phyloP scores from a whole-genome alignment of 306 rosid species.

The Pterocarpus santalinus region DNA sequence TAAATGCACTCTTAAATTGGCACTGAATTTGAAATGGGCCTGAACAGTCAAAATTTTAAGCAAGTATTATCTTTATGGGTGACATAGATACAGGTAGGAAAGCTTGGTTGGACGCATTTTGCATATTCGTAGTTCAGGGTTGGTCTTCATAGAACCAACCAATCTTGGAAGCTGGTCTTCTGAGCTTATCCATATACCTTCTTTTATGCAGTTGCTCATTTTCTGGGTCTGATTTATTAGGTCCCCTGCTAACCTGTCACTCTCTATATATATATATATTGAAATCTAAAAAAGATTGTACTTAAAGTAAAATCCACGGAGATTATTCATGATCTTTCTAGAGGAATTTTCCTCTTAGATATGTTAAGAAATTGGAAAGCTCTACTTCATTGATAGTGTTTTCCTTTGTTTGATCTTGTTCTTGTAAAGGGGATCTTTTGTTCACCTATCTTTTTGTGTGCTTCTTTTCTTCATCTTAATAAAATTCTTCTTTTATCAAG shows the following conservation, averaged over 20 bases:
- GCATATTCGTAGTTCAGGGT: conserved; percentile 3
- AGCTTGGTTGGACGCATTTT: neutral
- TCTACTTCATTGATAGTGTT: neutral
- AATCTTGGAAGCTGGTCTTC: conserved; percentile 1
- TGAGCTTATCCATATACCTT: conserved; percentile 25
- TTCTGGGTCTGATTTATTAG: conserved; percentile 14
- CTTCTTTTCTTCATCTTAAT: too few species aligned
- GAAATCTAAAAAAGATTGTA: conserved; percentile 11
- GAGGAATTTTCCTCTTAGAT: neutral
- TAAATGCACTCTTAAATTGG: neutral
- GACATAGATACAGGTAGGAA: conserved; percentile 18
- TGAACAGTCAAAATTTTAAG: conserved; percentile 1
- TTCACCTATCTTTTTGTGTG: too few species aligned
- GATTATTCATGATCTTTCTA: too few species aligned
- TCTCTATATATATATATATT: neutral
- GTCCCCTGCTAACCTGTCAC: neutral
- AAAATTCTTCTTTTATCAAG: too few species aligned
- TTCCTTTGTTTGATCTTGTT: neutral
- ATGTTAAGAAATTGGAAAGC: neutral
- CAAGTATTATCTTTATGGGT: conserved; percentile 20
- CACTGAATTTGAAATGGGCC: conserved; percentile 25
- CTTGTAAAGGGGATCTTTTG: too few species aligned
- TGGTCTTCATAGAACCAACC: conserved; percentile 16
- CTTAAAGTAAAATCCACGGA: conserved; percentile 1
- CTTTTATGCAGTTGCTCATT: neutral